Evolutionary conservation across 163 green algal species (phyloP).

Genomic region (Coccomyxa subellipsoidea): DNA sequence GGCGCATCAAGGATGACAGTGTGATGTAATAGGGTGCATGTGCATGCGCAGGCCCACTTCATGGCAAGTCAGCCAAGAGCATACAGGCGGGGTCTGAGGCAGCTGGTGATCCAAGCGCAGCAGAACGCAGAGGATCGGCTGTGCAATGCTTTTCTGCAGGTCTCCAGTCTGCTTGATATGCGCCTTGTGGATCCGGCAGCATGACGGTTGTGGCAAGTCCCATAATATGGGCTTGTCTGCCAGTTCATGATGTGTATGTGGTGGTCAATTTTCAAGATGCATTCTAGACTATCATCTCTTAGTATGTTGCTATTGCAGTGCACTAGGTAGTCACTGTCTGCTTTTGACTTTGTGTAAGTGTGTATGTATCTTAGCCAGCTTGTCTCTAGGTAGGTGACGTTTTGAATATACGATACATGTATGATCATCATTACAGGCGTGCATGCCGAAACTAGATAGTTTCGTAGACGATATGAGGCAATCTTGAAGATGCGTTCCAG

Average conservation of each 20-base stretch:
- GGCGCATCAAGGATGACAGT: too few species aligned
- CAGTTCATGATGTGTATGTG: background rate
- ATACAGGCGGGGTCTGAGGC: background rate
- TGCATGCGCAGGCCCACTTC: background rate
- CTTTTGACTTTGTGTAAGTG: too few species aligned
- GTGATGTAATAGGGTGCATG: background rate
- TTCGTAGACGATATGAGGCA: too few species aligned
- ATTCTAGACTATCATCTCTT: background rate
- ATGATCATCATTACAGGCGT: too few species aligned
- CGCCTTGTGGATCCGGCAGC: background rate
- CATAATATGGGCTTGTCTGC: too few species aligned
- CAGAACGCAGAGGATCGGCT: background rate
- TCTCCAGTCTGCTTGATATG: background rate
- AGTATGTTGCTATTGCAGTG: background rate
- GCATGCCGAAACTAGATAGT: too few species aligned
- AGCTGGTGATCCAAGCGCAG: conserved; percentile 1
- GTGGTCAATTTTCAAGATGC: background rate
- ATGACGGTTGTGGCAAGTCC: too few species aligned
- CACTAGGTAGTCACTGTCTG: too few species aligned
- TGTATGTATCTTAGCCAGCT: too few species aligned
- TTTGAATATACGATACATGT: too few species aligned
- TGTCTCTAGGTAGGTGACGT: too few species aligned
- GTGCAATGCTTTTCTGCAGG: background rate
- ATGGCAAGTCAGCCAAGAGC: background rate
- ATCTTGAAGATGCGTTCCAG: too few species aligned